Evolutionary conservation across 371 early-diverging fungal genomes (phyloP), one percentile per base, ranked within the genome.

Genomic region (Apophysomyces ossiformis): DNA sequence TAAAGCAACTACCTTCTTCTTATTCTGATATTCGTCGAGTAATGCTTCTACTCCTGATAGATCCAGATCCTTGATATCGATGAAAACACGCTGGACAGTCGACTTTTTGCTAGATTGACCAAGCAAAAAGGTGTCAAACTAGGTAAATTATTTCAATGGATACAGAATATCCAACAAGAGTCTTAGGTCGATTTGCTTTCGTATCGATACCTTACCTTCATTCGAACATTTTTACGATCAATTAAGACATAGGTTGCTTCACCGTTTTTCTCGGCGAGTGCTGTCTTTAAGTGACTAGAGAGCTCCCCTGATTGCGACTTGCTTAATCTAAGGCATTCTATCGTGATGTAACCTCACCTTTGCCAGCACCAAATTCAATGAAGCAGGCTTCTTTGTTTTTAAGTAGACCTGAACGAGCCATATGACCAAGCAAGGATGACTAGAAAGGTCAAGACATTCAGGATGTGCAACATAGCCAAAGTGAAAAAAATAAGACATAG

Each of bases 351-450:
- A 66, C 54, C 39, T 65, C 74, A 76, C 87, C 92, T 75, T 87
- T 90, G 7, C 95, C 95, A 32, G 92, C 89, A 15, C 95, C 95
- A 79, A 95, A 94, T 73, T 96, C 95, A 38, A 90, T 77, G 75
- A 88, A 93, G 36, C 85, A 85, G 9, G 84, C 72, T 0, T 72
- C 72, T 37, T 83, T 81, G 39, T 89, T 81, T 4, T 72, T 65
- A 60, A 94, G 70, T 81, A 93, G 84, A 0, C 83, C 79, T 26
- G 76, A 73, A 12, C 78, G 70, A 13, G 83, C 80, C 85, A 96
- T 81, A 60, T 95, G 93, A 5, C 93, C 94, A 5, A 95, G 56
- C 5, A 96, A 75, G 5, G 96, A 96, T 11, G 93, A 88, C 69
- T 87, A 21, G 26, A 9, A 18, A 4, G 21, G 1, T 32, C 0